Evolutionary conservation across 164 flowering plant species (phyloP).

Genomic region (Dillenia turbinata): DNA sequence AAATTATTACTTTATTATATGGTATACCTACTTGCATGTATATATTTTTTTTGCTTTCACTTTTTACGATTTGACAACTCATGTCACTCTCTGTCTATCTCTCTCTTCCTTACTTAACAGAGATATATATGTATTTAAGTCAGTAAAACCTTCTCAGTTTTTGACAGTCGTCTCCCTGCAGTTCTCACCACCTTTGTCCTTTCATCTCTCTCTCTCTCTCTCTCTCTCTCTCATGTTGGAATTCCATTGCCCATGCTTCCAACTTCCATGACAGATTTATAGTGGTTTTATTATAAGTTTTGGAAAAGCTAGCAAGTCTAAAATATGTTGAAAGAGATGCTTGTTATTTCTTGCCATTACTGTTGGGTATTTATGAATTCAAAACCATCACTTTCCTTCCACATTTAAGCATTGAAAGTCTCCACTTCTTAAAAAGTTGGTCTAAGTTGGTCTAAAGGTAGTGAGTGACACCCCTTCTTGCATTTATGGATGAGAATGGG

Average conservation of each 20-base stretch:
- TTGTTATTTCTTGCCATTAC: not conserved
- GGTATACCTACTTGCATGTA: not conserved
- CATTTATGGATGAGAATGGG: too few species aligned
- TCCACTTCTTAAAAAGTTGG: constrained; percentile 15
- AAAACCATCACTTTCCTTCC: constrained; percentile 20
- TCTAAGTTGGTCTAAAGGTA: too few species aligned
- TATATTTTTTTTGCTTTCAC: constrained; percentile 4
- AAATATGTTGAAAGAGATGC: constrained; percentile 12
- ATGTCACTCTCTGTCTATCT: not conserved
- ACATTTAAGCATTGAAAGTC: constrained; percentile 9
- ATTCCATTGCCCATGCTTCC: constrained; percentile 5
- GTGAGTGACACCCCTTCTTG: too few species aligned
- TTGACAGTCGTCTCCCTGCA: constrained; percentile 4
- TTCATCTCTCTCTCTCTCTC: constrained; percentile 19
- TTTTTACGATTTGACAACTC: constrained; percentile 49
- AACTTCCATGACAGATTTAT: constrained; percentile 12
- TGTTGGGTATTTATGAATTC: not conserved
- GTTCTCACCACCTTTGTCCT: constrained; percentile 32
- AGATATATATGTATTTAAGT: constrained; percentile 25
- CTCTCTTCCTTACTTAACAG: constrained; percentile 13
- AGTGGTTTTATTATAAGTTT: constrained; percentile 14
- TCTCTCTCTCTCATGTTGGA: constrained; percentile 14
- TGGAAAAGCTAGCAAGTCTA: constrained; percentile 3
- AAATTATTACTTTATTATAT: not conserved
- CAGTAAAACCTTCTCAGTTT: constrained; percentile 23